Conservation (phyloP, 2,329 filamentous ascomycete genomes). For the Alternaria sp. region DNA sequence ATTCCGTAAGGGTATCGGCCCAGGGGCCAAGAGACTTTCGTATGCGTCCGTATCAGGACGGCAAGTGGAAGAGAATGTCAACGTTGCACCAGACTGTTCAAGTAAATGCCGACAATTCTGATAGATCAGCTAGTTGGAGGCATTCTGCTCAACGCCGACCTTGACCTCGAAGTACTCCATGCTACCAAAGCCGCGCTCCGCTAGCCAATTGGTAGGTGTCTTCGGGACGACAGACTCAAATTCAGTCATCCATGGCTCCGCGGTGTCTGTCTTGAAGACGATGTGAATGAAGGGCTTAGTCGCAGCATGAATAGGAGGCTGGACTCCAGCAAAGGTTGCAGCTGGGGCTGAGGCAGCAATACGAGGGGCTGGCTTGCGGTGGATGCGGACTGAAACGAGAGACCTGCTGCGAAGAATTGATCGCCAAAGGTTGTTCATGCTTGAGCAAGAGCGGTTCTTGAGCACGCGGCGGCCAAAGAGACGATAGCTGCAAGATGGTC, state of each 20-base stretch:
- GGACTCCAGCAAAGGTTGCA: not conserved
- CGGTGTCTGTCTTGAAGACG: conserved; percentile 31
- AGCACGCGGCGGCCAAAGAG: conserved; percentile 41
- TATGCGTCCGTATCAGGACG: not conserved
- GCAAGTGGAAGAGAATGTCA: not conserved
- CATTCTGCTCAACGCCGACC: conserved; percentile 28
- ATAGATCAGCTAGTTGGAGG: not conserved
- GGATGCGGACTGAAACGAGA: conserved; percentile 31
- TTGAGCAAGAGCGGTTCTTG: conserved; percentile 27
- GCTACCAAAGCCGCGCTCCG: conserved; percentile 27
- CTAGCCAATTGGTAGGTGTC: conserved; percentile 26
- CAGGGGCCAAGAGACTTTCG: not conserved
- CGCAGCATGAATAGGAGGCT: not conserved
- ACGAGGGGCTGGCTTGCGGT: conserved; percentile 21
- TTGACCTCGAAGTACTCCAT: conserved; percentile 44
- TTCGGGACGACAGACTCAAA: conserved; percentile 19
- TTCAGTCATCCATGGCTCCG: conserved; percentile 36
- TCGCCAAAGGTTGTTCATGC: conserved; percentile 38
- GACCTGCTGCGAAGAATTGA: conserved; percentile 29
- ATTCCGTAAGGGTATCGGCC: not conserved
- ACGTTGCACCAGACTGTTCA: not conserved
- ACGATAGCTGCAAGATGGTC: conserved; percentile 32
- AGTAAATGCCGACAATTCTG: not conserved
- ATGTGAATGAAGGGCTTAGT: conserved; percentile 36
- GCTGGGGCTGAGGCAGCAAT: not conserved